These are phyloP conservation scores for Fusarium sp. DNA, from an alignment of 2,329 filamentous ascomycete genomes.

Conservation along the genomic window DNA sequence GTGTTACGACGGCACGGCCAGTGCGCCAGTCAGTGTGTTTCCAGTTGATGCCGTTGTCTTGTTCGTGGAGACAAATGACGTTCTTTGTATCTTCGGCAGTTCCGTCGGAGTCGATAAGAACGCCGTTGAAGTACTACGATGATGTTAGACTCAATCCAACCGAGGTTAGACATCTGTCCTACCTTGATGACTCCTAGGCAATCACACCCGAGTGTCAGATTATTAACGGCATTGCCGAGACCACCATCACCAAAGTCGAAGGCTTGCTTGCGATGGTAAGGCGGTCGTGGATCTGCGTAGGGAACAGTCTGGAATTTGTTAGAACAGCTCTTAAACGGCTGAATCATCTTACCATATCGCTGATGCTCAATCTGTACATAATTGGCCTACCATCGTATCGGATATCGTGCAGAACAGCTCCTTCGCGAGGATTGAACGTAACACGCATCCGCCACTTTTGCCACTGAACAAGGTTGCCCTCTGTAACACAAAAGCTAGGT, in stretches of 20 bases:
- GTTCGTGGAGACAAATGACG: conserved; percentile 75
- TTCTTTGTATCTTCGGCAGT: conserved; percentile 58
- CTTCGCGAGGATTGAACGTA: conserved; percentile 76
- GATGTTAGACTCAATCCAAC: neutral
- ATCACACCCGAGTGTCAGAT: conserved; percentile 73
- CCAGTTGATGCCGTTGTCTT: conserved; percentile 77
- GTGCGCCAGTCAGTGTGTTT: conserved; percentile 79
- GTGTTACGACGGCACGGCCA: conserved; percentile 67
- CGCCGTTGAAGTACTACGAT: conserved; percentile 51
- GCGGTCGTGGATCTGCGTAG: conserved; percentile 71
- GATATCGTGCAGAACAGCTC: conserved; percentile 75
- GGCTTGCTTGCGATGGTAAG: conserved; percentile 73
- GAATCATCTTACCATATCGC: conserved; percentile 67
- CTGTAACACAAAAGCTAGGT: conserved; percentile 55
- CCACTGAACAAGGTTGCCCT: conserved; percentile 62
- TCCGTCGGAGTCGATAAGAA: conserved; percentile 47
- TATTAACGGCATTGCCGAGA: conserved; percentile 72
- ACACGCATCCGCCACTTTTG: conserved; percentile 77
- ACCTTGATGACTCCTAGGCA: conserved; percentile 71
- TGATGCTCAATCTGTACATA: conserved; percentile 73
- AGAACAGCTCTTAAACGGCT: neutral
- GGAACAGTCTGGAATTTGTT: conserved; percentile 58
- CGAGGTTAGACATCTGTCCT: neutral
- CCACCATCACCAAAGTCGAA: conserved; percentile 78
- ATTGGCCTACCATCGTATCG: conserved; percentile 72